Conservation (phyloP, 192 early-diverging fungal genomes). For the Backusella luteola region DNA sequence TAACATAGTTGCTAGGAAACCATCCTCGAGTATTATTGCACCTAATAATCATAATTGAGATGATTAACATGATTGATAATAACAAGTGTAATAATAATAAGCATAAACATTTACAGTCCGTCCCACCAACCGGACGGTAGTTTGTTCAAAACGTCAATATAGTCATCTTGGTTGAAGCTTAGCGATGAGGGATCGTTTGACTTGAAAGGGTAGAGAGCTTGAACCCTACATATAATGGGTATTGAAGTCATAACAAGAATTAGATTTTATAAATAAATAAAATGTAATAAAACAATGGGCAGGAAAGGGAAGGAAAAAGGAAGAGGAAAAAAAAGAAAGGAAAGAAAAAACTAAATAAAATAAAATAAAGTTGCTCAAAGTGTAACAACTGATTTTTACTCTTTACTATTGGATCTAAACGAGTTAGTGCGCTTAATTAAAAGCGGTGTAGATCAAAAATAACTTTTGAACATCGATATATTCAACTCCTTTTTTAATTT, state of each 20-base stretch:
- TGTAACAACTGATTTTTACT: not conserved
- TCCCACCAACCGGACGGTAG: conserved; percentile 98
- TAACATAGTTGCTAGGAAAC: conserved; percentile 89
- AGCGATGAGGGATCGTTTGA: conserved; percentile 79
- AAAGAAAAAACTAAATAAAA: not conserved
- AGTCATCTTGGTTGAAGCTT: conserved; percentile 80
- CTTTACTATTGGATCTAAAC: not conserved
- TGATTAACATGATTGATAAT: not conserved
- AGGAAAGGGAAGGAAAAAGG: not conserved
- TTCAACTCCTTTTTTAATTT: not conserved
- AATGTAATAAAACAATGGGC: not conserved
- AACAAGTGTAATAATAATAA: not conserved
- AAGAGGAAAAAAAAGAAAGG: not conserved
- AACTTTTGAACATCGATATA: not conserved
- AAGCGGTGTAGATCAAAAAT: not conserved
- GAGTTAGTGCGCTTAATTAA: not conserved
- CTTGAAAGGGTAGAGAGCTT: conserved; percentile 89
- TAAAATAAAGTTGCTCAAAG: conserved; percentile 6
- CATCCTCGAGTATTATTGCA: conserved; percentile 76
- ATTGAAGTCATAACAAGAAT: conserved; percentile 12
- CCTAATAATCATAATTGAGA: conserved; percentile 23
- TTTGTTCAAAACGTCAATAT: conserved; percentile 88
- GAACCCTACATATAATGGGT: conserved; percentile 39
- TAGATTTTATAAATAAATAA: not conserved
- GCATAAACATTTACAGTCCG: conserved; percentile 56